phyloP scores from a whole-genome alignment of 805 yeast species.

The Ogataea naganishii region DNA sequence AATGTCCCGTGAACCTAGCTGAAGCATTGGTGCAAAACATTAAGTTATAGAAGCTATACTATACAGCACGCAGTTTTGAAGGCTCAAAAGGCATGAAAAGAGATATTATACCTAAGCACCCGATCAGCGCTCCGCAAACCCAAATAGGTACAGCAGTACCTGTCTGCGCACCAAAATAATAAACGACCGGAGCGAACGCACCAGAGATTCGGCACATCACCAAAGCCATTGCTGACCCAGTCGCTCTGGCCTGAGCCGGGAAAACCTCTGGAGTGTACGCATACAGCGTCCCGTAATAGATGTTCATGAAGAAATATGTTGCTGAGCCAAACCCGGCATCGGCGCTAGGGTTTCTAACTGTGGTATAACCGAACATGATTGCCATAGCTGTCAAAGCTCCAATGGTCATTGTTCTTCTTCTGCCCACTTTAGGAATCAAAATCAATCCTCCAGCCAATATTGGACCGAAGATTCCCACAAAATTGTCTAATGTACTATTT shows the following conservation, averaged over 20 bases:
- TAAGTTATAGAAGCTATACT: too few species aligned
- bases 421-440: constrained; percentile 31
- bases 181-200: constrained; percentile 49
- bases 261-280: constrained; percentile 63
- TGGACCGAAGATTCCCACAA: constrained; percentile 44
- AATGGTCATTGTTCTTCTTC: constrained; percentile 46
- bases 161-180: constrained; percentile 37
- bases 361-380: constrained; percentile 53
- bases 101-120: constrained; percentile 36
- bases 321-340: constrained; percentile 42
- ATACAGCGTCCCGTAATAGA: constrained; percentile 50
- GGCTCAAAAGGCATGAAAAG: constrained; percentile 44
- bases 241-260: constrained; percentile 43
- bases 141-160: constrained; percentile 50
- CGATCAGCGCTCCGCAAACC: constrained; percentile 50
- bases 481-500: constrained; percentile 38
- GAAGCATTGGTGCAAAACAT: too few species aligned
- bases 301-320: constrained; percentile 38
- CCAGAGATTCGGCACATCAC: constrained; percentile 45
- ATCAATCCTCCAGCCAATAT: constrained; percentile 36
- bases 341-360: constrained; percentile 45
- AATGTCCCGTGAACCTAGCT: too few species aligned
- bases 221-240: constrained; percentile 55
- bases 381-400: constrained; percentile 50
- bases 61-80: constrained; percentile 26